Conservation (phyloP, 1,284 basidiomycete species). For the Pseudozyma pruni region DNA sequence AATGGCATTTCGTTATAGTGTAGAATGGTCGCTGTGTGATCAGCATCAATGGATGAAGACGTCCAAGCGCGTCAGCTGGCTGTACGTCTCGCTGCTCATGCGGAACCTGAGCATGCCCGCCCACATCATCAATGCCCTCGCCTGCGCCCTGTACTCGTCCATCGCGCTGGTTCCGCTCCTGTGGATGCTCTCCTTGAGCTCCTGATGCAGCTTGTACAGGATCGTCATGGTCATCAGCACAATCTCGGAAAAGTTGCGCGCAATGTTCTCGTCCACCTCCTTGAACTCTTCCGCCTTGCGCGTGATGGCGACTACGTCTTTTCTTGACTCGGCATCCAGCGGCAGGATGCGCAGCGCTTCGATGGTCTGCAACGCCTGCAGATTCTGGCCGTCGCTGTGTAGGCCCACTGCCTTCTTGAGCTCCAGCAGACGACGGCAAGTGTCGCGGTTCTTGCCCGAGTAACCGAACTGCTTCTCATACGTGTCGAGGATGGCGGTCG, state of each 20-base stretch:
- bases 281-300: conserved; percentile 89
- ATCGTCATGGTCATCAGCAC: conserved; percentile 94
- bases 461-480: conserved; percentile 80
- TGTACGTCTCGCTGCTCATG: conserved; percentile 67
- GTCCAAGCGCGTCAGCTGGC: conserved; percentile 65
- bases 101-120: conserved; percentile 67
- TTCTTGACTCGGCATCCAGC: conserved; percentile 73
- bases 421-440: conserved; percentile 76
- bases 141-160: conserved; percentile 62
- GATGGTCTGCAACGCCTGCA: conserved; percentile 84
- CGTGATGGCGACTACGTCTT: conserved; percentile 84
- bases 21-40: no score
- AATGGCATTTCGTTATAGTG: no score
- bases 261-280: conserved; percentile 83
- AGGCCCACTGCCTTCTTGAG: conserved; percentile 84
- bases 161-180: conserved; percentile 51
- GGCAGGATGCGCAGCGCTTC: conserved; percentile 90
- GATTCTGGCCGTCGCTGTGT: conserved; percentile 78
- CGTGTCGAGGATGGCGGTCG: conserved; percentile 82
- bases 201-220: conserved; percentile 72
- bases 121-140: conserved; percentile 66
- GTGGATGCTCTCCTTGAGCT: conserved; percentile 61
- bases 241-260: conserved; percentile 88
- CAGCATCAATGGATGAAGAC: conserved; percentile 47
- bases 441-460: conserved; percentile 78